phyloP scores from a whole-genome alignment of 805 yeast genomes.

The Wickerhamomyces pijperi region DNA sequence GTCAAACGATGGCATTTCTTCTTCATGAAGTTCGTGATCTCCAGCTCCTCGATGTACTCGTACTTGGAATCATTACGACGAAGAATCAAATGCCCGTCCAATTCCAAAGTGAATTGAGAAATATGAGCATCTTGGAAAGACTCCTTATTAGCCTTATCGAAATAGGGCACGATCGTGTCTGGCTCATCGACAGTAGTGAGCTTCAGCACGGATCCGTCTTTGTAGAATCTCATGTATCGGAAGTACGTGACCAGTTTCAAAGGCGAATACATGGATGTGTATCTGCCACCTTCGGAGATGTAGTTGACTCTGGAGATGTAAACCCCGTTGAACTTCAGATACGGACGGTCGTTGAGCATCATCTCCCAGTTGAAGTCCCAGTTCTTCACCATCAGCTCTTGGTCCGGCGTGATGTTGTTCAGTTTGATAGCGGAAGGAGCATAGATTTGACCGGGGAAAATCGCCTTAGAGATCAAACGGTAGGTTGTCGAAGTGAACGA shows the following conservation, averaged over 20 bases:
- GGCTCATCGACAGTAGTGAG: conserved; percentile 71
- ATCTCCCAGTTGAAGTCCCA: conserved; percentile 29
- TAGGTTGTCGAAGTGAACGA: conserved; percentile 47
- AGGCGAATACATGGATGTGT: conserved; percentile 59
- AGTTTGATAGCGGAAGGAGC: conserved; percentile 29
- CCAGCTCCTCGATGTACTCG: conserved; percentile 50
- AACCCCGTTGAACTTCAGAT: conserved; percentile 69
- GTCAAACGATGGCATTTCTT: conserved; percentile 57
- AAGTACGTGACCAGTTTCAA: conserved; percentile 80
- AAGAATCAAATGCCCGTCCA: conserved; percentile 40
- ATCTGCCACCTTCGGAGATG: conserved; percentile 70
- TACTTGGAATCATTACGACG: conserved; percentile 53
- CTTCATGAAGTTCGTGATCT: conserved; percentile 48
- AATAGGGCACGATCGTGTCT: conserved; percentile 43
- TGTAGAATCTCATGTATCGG: conserved; percentile 71
- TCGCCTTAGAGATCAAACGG: conserved; percentile 35
- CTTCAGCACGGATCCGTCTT: conserved; percentile 65
- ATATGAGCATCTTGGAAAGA: conserved; percentile 22
- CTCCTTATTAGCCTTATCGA: conserved; percentile 20
- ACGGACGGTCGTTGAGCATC: conserved; percentile 50
- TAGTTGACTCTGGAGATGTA: conserved; percentile 81
- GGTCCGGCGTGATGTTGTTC: conserved; percentile 25
- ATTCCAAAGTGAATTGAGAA: conserved; percentile 35
- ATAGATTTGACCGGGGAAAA: conserved; percentile 46
- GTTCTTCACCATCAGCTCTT: conserved; percentile 23